Evolutionary conservation across 139 green algal genomes (phyloP).

Genomic region (Axilococcus clingmanii): DNA sequence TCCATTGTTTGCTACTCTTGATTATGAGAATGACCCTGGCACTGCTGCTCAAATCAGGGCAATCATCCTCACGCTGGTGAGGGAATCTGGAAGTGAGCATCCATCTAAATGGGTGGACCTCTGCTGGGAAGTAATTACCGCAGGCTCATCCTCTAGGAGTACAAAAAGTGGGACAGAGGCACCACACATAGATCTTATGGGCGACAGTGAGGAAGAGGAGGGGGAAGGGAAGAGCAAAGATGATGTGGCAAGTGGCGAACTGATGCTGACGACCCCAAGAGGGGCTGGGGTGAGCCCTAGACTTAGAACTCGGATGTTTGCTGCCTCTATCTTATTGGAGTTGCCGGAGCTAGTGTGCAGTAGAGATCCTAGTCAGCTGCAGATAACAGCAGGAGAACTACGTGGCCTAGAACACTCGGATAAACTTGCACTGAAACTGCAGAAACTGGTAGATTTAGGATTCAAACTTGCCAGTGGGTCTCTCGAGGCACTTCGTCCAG

Average conservation of each 20-base stretch:
- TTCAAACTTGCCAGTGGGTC: conserved; percentile 64
- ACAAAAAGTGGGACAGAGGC: neutral
- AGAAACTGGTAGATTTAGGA: conserved; percentile 64
- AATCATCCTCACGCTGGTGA: conserved; percentile 49
- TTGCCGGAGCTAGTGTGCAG: neutral
- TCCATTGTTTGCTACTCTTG: conserved; percentile 71
- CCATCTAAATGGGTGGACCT: conserved; percentile 57
- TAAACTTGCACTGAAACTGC: conserved; percentile 24
- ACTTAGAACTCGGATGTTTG: conserved; percentile 2
- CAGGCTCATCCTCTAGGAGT: neutral
- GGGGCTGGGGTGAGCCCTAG: neutral
- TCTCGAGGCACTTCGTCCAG: conserved; percentile 41
- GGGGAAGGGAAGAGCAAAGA: conserved; percentile 26
- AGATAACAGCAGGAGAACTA: conserved; percentile 8
- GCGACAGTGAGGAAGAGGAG: conserved; percentile 14
- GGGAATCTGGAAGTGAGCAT: conserved; percentile 16
- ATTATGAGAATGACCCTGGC: conserved; percentile 52
- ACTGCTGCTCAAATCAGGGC: conserved; percentile 39
- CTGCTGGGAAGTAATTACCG: conserved; percentile 38
- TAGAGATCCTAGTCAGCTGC: neutral
- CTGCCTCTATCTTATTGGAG: neutral
- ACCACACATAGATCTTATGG: neutral
- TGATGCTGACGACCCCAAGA: conserved; percentile 2
- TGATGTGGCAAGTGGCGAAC: neutral
- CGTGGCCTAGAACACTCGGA: conserved; percentile 67